phyloP scores from a whole-genome alignment of 2,329 filamentous ascomycete species.

The Colletotrichum abscissum region DNA sequence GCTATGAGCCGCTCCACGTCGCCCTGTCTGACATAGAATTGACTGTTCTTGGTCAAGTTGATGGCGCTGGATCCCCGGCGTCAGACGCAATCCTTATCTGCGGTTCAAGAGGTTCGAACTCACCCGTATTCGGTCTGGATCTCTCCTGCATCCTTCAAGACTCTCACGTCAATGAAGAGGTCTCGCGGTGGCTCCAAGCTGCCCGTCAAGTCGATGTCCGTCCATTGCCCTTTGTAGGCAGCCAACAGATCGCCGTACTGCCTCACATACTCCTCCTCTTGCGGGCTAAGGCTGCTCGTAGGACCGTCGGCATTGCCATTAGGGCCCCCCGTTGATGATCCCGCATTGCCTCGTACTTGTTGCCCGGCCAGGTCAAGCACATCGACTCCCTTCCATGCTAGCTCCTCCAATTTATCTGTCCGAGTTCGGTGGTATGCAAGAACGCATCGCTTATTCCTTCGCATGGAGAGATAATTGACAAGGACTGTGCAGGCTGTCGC shows the following conservation, averaged over 20 bases:
- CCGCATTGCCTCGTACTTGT: conserved; percentile 57
- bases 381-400: conserved; percentile 92
- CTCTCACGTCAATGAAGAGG: conserved; percentile 95
- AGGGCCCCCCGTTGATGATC: conserved; percentile 47
- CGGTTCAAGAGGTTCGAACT: conserved; percentile 47
- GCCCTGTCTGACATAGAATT: conserved; percentile 95
- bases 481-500: conserved; percentile 88
- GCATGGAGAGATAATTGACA: conserved; percentile 94
- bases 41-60: conserved; percentile 96
- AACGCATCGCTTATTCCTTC: conserved; percentile 94
- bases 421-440: conserved; percentile 93
- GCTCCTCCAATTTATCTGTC: conserved; percentile 90
- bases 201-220: conserved; percentile 94
- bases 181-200: conserved; percentile 94
- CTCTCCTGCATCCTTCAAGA: conserved; percentile 96
- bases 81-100: conserved; percentile 24
- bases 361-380: conserved; percentile 77
- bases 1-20: conserved; percentile 95
- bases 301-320: conserved; percentile 54
- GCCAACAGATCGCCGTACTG: conserved; percentile 92
- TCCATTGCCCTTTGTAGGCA: conserved; percentile 99
- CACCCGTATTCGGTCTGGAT: conserved; percentile 99
- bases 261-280: conserved; percentile 96
- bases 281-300: conserved; percentile 87
- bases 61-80: conserved; percentile 73